Evolutionary conservation across 805 yeast species (phyloP).

Genomic region (Myxozyma mucilagina): DNA sequence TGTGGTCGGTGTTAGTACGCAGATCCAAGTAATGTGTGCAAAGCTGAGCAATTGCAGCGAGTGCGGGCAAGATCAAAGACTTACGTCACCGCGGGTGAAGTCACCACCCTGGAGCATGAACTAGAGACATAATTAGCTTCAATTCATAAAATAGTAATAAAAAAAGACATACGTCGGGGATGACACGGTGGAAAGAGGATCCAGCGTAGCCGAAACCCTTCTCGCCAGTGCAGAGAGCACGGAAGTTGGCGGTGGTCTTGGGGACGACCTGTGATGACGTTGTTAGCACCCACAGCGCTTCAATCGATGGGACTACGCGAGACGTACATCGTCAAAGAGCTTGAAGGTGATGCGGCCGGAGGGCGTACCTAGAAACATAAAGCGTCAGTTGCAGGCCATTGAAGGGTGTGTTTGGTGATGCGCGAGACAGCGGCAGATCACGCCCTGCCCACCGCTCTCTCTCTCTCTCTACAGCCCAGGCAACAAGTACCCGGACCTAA

Average conservation of each 20-base stretch:
- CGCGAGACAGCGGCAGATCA: too few species aligned
- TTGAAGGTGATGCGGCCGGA: slow-evolving; percentile 84
- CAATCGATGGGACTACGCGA: neutral
- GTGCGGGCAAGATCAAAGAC: neutral
- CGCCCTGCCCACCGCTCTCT: too few species aligned
- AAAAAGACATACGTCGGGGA: slow-evolving; percentile 39
- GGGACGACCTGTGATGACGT: slow-evolving; percentile 51
- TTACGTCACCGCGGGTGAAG: slow-evolving; percentile 67
- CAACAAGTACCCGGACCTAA: too few species aligned
- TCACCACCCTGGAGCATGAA: slow-evolving; percentile 98
- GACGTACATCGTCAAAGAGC: slow-evolving; percentile 79
- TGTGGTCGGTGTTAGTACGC: neutral
- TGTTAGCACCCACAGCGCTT: slow-evolving; percentile 56
- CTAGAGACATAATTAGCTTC: slow-evolving; percentile 41
- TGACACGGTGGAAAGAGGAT: slow-evolving; percentile 82
- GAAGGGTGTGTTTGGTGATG: too few species aligned
- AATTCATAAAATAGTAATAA: neutral
- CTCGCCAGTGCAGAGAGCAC: slow-evolving; percentile 86
- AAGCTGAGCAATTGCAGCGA: neutral
- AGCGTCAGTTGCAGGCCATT: neutral
- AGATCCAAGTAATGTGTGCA: neutral
- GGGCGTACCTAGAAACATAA: slow-evolving; percentile 48
- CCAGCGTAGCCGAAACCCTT: slow-evolving; percentile 70
- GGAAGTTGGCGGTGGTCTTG: slow-evolving; percentile 85
- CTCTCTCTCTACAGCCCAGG: too few species aligned